Conservation (phyloP, 257 asterid species). For the Agastache rugosa region DNA sequence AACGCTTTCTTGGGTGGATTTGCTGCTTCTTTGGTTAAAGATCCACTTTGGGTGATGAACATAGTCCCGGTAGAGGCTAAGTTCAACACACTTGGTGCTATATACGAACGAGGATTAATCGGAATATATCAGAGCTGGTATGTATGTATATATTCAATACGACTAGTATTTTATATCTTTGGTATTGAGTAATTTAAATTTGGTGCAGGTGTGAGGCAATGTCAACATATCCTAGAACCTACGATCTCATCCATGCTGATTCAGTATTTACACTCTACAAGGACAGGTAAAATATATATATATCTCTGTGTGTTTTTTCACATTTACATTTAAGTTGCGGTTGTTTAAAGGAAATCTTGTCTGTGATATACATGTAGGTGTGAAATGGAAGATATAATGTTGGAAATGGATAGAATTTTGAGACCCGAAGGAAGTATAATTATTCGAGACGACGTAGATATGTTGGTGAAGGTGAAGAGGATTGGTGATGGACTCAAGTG, state of each 20-base stretch:
- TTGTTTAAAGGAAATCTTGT: not conserved
- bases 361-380: conserved; percentile 49
- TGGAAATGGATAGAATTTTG: conserved; percentile 82
- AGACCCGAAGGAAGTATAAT: conserved; percentile 89
- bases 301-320: no score
- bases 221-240: conserved; percentile 93
- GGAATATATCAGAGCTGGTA: conserved; percentile 94
- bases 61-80: conserved; percentile 73
- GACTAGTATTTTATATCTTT: no score
- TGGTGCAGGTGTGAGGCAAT: conserved; percentile 86
- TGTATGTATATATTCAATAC: not conserved
- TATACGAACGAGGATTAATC: conserved; percentile 82
- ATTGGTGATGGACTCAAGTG: conserved; percentile 76
- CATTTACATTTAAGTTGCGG: not conserved
- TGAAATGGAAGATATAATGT: conserved; percentile 72
- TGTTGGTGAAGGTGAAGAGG: conserved; percentile 64
- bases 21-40: conserved; percentile 62
- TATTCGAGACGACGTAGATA: conserved; percentile 76
- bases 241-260: conserved; percentile 86
- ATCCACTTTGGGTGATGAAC: conserved; percentile 92
- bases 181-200: not conserved
- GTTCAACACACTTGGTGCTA: conserved; percentile 68
- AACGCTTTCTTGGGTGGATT: conserved; percentile 87
- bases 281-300: conserved; percentile 45
- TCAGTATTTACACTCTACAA: conserved; percentile 73